Base-by-base conservation (phyloP, 495 filamentous ascomycete genomes). In the Annulohypoxylon maeteangense region DNA sequence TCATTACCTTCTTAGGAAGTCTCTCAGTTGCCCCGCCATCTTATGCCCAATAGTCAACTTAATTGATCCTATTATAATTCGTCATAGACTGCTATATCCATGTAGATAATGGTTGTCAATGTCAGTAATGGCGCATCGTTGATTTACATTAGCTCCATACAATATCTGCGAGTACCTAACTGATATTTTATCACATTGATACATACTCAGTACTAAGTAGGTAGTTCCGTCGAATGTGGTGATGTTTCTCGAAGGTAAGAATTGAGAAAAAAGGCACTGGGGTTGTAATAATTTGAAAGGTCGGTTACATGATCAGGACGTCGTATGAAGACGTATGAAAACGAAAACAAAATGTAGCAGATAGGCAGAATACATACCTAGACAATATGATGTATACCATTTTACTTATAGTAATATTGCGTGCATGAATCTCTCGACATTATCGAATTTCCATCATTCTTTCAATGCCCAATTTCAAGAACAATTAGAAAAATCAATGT, bases 31-130 rank as follows among this genome's bases (percentile, higher is more conserved):
- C 18, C 34, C 48, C 34, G 47, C 34, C 8, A 7, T 18, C 8
- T 63, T 31, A 32, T 65, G 48, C 16, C 18, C 8, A 27, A 18
- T 56, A 18, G 45, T 48, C n/a, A 56, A 45, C 31, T n/a, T 36
- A 14, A 47, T 47, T 40, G 36, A 40, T 40, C 5, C 36, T 40
- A 14, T 40, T 40, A 40, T 40, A 40, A 40, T 40, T 40, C 36
- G 36, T 40, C 36, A 40, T 40, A 40, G 36, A 40, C 36, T 40
- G 36, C 1, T 1, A 14, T 1, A 14, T 14, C 36, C n/a, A 40
- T 40, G 36, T 12, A n/a, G 2, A 40, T n/a, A n/a, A 40, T 40
- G 12, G 36, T 40, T 12, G n/a, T 10, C 14, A 40, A 16, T 40
- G 36, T 12, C 14, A 40, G 36, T n/a, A 40, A 40, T 40, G n/a